Evolutionary conservation across 176 grass and related monocot genomes (phyloP), one percentile per base, ranked within the genome.

Genomic region (Ensete glaucum): DNA sequence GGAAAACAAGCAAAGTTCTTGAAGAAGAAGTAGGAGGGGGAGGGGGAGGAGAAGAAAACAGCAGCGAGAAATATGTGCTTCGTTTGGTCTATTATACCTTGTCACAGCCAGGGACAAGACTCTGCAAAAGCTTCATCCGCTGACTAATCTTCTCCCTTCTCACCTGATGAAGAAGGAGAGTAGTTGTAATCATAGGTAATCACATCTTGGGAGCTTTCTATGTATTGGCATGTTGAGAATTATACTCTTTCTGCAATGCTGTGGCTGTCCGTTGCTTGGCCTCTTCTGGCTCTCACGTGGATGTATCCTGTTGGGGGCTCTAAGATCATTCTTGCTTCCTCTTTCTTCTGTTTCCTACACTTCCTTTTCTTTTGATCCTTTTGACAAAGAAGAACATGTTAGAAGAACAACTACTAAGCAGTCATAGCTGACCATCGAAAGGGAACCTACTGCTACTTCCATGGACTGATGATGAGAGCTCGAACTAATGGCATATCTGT

Each of bases 281-380:
- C 94, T 89, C 94, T 97, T 84, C 88, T 91, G 77, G 94, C 94
- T 76, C 94, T 93, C 34, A 97, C 94, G 87, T 97, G 94, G 70
- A 97, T 93, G 81, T 85, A 97, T n/a, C 90, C 94, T 78, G 79
- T 79, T n/a, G 85, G 83, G 53, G 83, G 82, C 21, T 23, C 13
- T 26, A 5, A 50, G 19, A 14, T 29, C 62, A 17, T 34, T 8
- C 26, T n/a, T 51, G 34, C 1, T 64, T 43, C 34, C 58, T 14
- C 15, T 15, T 68, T 78, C 53, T 52, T 64, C 15, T 26, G 23
- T 68, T 7, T 78, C 19, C 14, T 14, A 54, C 82, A 79, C 72
- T 82, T 85, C 57, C 71, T 69, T 43, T 48, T 67, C 65, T 48
- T 67, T 48, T 27, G 26, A 17, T 17, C 25, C 65, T 67, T 15